A percentile compares a stretch with the other conserved stretches of the same genome.
Evolutionary conservation across 2,329 filamentous ascomycete species (phyloP).

Genomic region (Periconia digitata): DNA sequence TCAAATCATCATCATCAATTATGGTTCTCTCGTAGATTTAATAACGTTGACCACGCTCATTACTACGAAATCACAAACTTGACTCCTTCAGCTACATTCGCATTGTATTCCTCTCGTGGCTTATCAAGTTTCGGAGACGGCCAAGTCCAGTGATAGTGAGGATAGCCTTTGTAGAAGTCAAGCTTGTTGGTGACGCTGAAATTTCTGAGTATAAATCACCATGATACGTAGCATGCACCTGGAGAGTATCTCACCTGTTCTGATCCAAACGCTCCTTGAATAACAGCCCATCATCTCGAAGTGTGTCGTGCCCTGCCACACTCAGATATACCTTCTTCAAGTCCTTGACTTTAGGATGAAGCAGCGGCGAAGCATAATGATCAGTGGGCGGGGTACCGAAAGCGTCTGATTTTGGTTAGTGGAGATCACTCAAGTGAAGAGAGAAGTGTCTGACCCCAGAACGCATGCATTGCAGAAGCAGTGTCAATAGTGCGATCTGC

Average conservation of each 20-base stretch:
- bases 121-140: slow-evolving; percentile 32
- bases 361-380: slow-evolving; percentile 34
- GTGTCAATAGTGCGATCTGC: slow-evolving; percentile 42
- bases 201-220: slow-evolving; percentile 11
- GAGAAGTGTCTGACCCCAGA: slow-evolving; percentile 29
- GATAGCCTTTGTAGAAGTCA: slow-evolving; percentile 40
- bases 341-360: slow-evolving; percentile 30
- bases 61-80: slow-evolving; percentile 2
- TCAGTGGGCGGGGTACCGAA: slow-evolving; percentile 35
- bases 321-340: slow-evolving; percentile 37
- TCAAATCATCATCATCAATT: too few relatives aligned
- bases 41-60: too few relatives aligned
- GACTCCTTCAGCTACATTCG: slow-evolving; percentile 25
- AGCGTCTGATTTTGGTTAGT: slow-evolving; percentile 29
- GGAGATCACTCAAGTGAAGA: slow-evolving; percentile 19
- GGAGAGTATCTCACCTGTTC: slow-evolving; percentile 29
- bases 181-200: slow-evolving; percentile 30
- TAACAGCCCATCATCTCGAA: slow-evolving; percentile 38
- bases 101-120: slow-evolving; percentile 23
- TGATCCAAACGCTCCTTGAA: slow-evolving; percentile 34
- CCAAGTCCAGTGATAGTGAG: slow-evolving; percentile 42
- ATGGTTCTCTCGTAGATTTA: too few relatives aligned
- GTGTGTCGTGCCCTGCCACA: slow-evolving; percentile 35
- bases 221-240: neutral
- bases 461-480: slow-evolving; percentile 34